Base-by-base conservation (phyloP, 345 rosid genomes). In the Brassica juncea region DNA sequence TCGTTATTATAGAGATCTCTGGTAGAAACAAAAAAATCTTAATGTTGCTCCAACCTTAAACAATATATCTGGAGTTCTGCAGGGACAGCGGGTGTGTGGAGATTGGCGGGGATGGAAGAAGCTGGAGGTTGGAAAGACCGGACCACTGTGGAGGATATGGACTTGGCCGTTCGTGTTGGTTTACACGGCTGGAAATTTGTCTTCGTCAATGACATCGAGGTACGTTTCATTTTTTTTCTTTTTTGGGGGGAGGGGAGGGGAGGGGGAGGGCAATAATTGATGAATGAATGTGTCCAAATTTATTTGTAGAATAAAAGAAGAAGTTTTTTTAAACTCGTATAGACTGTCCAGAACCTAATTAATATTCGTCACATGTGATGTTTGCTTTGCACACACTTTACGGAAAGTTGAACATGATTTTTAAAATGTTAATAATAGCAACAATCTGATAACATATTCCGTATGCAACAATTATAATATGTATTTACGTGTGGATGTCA, bases 41-140 rank as follows among this genome's bases (percentile, higher is more conserved):
- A 23, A 54, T 54, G 62, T 57, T 57, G 62, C 28, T 57, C 62
- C 62, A 57, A 57, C n/a, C n/a, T 25, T 25, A 60, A 27, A 27
- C 35, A 25, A 3, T 10, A 28, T 28, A 39, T 31, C 25, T 32
- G 55, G 68, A 44, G 14, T 19, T 47, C 8, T 28, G 4, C 68
- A 95, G 99, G 99, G 59, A 95, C 99, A 2, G 98, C 97, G 14
- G 98, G 98, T 6, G 91, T 95, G 31, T 95, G 99, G 99, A 91
- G 99, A 82, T 85, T 93, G 71, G 97, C 89, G 3, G 97, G 98
- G 8, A 89, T 95, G 78, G 90, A 93, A 69, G 98, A 95, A 82
- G 99, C 99, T 1, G 99, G 99, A 8, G 98, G 99, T 1, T 95
- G 99, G 99, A 93, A 95, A 77, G 99, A 91, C 70, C 80, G 99